Percentiles rank a stretch among this genome's conserved stretches.
Conservation (phyloP, 1,139 yeast genomes). For the Yamadazyma friedrichii region DNA sequence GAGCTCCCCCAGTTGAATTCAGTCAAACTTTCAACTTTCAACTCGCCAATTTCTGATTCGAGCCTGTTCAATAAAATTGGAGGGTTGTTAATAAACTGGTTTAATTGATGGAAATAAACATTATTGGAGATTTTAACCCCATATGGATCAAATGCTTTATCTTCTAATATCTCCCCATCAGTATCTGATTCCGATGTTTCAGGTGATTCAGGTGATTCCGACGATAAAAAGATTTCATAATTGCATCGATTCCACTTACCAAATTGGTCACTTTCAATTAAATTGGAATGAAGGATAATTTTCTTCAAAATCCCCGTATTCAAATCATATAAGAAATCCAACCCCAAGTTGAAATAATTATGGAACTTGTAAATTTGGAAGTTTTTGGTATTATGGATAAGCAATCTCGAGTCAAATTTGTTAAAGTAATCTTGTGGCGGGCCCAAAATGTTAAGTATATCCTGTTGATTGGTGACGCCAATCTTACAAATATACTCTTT, state of each 20-base stretch:
- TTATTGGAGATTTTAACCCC: conserved; percentile 22
- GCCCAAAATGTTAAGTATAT: conserved; percentile 46
- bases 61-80: conserved; percentile 51
- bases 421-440: conserved; percentile 56
- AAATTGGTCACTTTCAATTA: conserved; percentile 47
- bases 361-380: conserved; percentile 39
- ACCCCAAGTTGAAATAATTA: conserved; percentile 53
- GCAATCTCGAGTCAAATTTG: conserved; percentile 45
- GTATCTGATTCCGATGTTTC: neutral
- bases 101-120: conserved; percentile 34
- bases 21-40: conserved; percentile 28
- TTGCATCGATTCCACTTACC: conserved; percentile 50
- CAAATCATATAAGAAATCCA: conserved; percentile 52
- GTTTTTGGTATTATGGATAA: conserved; percentile 33
- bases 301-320: conserved; percentile 29
- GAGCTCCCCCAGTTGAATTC: conserved; percentile 51
- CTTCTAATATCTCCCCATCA: neutral
- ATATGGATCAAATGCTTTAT: conserved; percentile 12
- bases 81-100: conserved; percentile 7
- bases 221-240: conserved; percentile 29
- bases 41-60: conserved; percentile 46
- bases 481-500: conserved; percentile 18
- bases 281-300: conserved; percentile 44
- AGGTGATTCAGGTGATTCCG: conserved; percentile 4
- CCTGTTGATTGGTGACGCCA: conserved; percentile 51